Base-by-base conservation (phyloP, 2,329 filamentous ascomycete species). In the Pyrenochaeta sp. region DNA sequence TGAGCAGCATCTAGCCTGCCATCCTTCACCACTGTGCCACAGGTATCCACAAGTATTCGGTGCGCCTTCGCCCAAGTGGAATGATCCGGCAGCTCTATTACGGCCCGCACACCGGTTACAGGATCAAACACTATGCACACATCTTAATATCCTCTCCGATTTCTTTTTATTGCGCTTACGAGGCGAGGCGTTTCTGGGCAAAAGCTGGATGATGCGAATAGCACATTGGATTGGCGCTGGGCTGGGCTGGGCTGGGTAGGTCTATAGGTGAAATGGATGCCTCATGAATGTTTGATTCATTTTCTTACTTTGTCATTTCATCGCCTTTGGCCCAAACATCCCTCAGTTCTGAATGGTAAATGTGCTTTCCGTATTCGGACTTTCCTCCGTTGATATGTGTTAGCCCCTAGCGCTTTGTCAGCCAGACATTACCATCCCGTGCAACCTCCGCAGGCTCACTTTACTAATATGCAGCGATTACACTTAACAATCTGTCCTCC, bases 131-230 rank as follows among this genome's bases (percentile, higher is more conserved):
- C 15, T 36, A 39, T 13, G 36, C 36, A 13, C 36, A 19, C 15
- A 39, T 8, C 13, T 39, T 13, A 39, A 34, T 27, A 12, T 47
- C 24, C 30, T 5, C 10, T 34, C n/a, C 12, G 22, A 44, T 59
- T 28, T 30, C 15, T 49, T 40, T 15, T n/a, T 27, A 24, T 47
- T 37, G 12, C 50, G 47, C 43, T 58, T 54, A 51, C 37, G 36
- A 58, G 56, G 51, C 45, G 56, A 58, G 56, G 45, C 45, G 45
- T 47, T 47, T 50, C 47, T 47, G 40, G 50, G 45, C 47, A 58
- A 58, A 58, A 58, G 51, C 40, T 43, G 50, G 45, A 34, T 54
- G 56, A 36, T 28, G 19, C 19, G 45, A 25, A 28, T 30, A 48
- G 56, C 56, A 54, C 34, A 50, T 47, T 19, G 50, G 42, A 34